These are phyloP conservation scores for Plasmopara muralis DNA, from an alignment of 352 stramenopile genomes.

Conservation along the genomic window DNA sequence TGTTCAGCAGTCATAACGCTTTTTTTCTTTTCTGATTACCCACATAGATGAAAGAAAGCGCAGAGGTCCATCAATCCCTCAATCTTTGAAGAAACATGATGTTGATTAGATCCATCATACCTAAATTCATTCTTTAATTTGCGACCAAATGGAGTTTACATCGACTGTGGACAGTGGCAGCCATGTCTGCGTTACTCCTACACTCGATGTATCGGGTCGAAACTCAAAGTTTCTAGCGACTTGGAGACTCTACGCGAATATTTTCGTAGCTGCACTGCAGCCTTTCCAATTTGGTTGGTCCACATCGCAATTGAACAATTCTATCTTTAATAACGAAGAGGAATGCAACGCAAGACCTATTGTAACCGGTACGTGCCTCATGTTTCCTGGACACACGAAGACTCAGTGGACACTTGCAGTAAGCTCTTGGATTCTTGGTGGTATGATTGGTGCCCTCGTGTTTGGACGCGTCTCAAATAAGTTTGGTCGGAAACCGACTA, in stretches of 20 bases:
- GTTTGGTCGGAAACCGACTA: conserved; percentile 30
- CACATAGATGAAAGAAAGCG: too few species aligned
- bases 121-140: conserved; percentile 13
- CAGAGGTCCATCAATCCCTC: not conserved
- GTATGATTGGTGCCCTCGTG: conserved; percentile 41
- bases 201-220: conserved; percentile 3
- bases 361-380: conserved; percentile 21
- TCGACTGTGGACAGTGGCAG: conserved; percentile 14
- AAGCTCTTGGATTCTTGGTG: conserved; percentile 53
- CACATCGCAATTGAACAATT: conserved; percentile 47
- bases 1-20: too few species aligned
- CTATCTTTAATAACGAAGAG: conserved; percentile 31
- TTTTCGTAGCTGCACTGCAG: conserved; percentile 40
- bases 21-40: too few species aligned
- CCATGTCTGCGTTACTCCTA: conserved; percentile 16
- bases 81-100: not conserved
- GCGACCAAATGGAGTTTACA: conserved; percentile 22
- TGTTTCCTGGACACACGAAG: conserved; percentile 26
- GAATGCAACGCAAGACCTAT: conserved; percentile 42
- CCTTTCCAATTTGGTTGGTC: conserved; percentile 36
- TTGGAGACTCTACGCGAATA: conserved; percentile 43
- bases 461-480: conserved; percentile 31
- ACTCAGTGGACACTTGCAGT: conserved; percentile 51
- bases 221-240: conserved; percentile 11
- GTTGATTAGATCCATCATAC: not conserved